phyloP scores from a whole-genome alignment of 352 stramenopile species.

The Phytophthora sansomeana region DNA sequence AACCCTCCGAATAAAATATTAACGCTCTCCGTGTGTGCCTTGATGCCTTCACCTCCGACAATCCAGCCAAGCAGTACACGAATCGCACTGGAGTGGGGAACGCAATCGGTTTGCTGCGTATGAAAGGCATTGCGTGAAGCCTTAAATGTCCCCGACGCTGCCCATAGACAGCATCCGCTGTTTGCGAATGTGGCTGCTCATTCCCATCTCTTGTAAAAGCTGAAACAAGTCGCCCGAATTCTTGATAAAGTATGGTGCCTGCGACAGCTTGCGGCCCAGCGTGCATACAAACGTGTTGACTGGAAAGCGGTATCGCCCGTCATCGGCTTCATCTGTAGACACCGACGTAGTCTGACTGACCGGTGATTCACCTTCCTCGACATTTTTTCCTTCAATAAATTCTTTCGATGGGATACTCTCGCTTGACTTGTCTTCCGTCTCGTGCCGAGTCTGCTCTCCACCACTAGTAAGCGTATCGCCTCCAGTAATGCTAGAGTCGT shows the following conservation, averaged over 20 bases:
- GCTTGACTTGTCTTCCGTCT: slow-evolving; percentile 19
- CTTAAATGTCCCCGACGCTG: slow-evolving; percentile 33
- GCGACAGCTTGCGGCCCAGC: slow-evolving; percentile 79
- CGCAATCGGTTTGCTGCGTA: slow-evolving; percentile 74
- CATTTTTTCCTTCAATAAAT: slow-evolving; percentile 2
- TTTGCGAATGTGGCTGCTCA: slow-evolving; percentile 81
- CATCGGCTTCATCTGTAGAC: slow-evolving; percentile 50
- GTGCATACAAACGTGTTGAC: slow-evolving; percentile 90
- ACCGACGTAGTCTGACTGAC: slow-evolving; percentile 39
- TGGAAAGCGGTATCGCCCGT: slow-evolving; percentile 72
- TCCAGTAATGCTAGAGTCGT: slow-evolving; percentile 4
- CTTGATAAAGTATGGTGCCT: slow-evolving; percentile 90
- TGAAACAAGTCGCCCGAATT: slow-evolving; percentile 88
- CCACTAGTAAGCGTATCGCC: not conserved
- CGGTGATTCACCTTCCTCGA: slow-evolving; percentile 19
- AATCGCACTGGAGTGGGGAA: slow-evolving; percentile 74
- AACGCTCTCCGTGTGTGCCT: slow-evolving; percentile 22
- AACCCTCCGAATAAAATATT: slow-evolving; percentile 40
- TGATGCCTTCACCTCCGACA: not conserved
- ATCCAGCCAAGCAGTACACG: slow-evolving; percentile 77
- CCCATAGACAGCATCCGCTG: slow-evolving; percentile 74
- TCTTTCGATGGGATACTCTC: slow-evolving; percentile 23
- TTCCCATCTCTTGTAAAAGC: slow-evolving; percentile 84
- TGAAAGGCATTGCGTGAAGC: slow-evolving; percentile 63
- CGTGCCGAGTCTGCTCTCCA: slow-evolving; percentile 17